Evolutionary conservation across 768 basidiomycete genomes (phyloP).

Genomic region (Pleurotus djamor): DNA sequence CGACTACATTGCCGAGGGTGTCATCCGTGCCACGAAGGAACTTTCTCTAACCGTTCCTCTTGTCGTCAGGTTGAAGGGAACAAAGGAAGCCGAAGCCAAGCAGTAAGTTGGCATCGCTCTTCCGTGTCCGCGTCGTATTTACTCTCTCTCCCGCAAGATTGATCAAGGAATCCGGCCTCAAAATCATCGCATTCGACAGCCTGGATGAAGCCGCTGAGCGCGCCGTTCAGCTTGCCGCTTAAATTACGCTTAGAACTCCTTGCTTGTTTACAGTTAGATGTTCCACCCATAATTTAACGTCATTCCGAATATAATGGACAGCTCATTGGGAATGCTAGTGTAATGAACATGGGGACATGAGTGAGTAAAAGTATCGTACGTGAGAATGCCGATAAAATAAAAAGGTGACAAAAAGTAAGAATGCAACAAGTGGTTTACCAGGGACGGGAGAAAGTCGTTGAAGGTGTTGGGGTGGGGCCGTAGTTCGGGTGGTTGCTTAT

Average conservation of each 20-base stretch:
- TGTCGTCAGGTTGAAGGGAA: constrained; percentile 94
- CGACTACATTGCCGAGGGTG: constrained; percentile 97
- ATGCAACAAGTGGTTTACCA: constrained; percentile 39
- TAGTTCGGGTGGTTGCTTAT: constrained; percentile 28
- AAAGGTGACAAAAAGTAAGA: constrained; percentile 19
- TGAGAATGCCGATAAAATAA: constrained; percentile 20
- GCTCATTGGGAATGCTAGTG: neutral
- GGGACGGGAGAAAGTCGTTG: constrained; percentile 42
- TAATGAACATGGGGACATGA: constrained; percentile 28
- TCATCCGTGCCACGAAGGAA: constrained; percentile 97
- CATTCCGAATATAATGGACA: constrained; percentile 7
- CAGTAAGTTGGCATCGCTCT: constrained; percentile 50
- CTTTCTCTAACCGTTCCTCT: constrained; percentile 82
- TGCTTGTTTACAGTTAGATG: constrained; percentile 13
- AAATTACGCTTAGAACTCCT: constrained; percentile 12
- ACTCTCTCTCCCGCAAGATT: constrained; percentile 60
- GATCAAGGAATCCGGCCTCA: constrained; percentile 89
- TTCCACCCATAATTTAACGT: constrained; percentile 10
- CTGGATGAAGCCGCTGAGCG: constrained; percentile 89
- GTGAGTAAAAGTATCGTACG: constrained; percentile 20
- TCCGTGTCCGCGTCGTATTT: neutral
- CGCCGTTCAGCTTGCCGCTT: constrained; percentile 69
- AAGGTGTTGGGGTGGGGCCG: constrained; percentile 27
- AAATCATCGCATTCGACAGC: constrained; percentile 91
- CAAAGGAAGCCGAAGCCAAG: constrained; percentile 95